Conservation (phyloP, 768 basidiomycete genomes). For the Lactarius trivialis region DNA sequence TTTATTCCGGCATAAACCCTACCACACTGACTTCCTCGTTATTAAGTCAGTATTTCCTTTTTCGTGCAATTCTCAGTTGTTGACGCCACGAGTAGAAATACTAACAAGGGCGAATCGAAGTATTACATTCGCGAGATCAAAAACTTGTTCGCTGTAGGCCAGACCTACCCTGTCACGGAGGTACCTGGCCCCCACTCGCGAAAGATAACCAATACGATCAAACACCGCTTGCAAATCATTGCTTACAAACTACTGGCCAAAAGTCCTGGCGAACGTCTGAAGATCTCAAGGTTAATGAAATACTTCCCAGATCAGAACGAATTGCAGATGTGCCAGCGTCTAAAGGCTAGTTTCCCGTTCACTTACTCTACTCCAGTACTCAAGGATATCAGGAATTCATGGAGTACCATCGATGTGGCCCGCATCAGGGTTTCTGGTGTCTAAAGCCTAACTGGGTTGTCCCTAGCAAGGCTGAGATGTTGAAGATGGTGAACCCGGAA, state of each 20-base stretch:
- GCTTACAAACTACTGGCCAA: constrained; percentile 89
- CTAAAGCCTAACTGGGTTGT: constrained; percentile 67
- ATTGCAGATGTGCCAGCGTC: constrained; percentile 90
- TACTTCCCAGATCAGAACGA: constrained; percentile 99
- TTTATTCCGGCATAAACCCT: constrained; percentile 85
- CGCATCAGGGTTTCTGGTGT: constrained; percentile 95
- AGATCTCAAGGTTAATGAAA: constrained; percentile 90
- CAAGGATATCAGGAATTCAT: constrained; percentile 73
- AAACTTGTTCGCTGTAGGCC: constrained; percentile 89
- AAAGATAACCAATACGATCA: constrained; percentile 95
- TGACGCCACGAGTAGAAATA: constrained; percentile 50
- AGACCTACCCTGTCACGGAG: constrained; percentile 93
- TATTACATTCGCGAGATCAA: constrained; percentile 93
- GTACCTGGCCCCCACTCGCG: constrained; percentile 97
- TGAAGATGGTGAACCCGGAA: constrained; percentile 90
- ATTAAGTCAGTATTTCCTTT: constrained; percentile 53
- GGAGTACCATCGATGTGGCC: constrained; percentile 91
- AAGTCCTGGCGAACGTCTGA: constrained; percentile 79
- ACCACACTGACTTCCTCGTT: constrained; percentile 87
- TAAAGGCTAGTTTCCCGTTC: constrained; percentile 54
- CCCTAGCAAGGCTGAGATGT: constrained; percentile 78
- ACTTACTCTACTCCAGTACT: neutral
- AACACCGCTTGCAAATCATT: constrained; percentile 87
- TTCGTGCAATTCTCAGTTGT: neutral
- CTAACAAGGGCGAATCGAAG: constrained; percentile 80